Conservation (phyloP, 495 filamentous ascomycete genomes). For the Coniosporium apollinis region DNA sequence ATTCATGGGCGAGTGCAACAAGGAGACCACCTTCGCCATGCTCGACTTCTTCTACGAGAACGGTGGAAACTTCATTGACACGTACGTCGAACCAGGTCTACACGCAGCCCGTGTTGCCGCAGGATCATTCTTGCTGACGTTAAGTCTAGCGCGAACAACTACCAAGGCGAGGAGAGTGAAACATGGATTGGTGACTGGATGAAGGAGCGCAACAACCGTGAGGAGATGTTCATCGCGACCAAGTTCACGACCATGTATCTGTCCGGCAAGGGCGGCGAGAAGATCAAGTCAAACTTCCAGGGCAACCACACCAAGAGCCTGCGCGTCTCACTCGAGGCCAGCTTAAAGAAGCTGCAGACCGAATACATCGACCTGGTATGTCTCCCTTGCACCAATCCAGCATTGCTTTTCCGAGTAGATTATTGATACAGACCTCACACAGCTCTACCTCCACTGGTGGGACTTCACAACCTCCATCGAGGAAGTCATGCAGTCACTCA, state of each 20-base stretch:
- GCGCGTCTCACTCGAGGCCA: constrained; percentile 33
- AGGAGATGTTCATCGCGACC: constrained; percentile 46
- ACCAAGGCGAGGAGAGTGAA: constrained; percentile 48
- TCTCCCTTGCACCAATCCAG: too few species aligned
- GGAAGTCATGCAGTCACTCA: constrained; percentile 51
- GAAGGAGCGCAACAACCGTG: constrained; percentile 26
- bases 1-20: constrained; percentile 7
- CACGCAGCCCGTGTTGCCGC: neutral
- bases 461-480: constrained; percentile 42
- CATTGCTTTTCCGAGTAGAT: too few species aligned
- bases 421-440: neutral
- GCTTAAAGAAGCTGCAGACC: constrained; percentile 43
- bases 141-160: constrained; percentile 32
- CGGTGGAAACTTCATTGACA: constrained; percentile 14
- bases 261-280: constrained; percentile 16
- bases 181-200: constrained; percentile 56
- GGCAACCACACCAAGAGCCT: constrained; percentile 44
- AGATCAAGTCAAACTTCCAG: constrained; percentile 34
- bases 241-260: constrained; percentile 37
- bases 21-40: constrained; percentile 5
- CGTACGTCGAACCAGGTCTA: neutral
- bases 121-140: neutral
- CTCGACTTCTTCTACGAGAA: constrained; percentile 8
- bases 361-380: constrained; percentile 43
- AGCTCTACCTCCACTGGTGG: constrained; percentile 37